Evolutionary conservation across 2,329 filamentous ascomycete species (phyloP).

Genomic region (Colletotrichum sojae): DNA sequence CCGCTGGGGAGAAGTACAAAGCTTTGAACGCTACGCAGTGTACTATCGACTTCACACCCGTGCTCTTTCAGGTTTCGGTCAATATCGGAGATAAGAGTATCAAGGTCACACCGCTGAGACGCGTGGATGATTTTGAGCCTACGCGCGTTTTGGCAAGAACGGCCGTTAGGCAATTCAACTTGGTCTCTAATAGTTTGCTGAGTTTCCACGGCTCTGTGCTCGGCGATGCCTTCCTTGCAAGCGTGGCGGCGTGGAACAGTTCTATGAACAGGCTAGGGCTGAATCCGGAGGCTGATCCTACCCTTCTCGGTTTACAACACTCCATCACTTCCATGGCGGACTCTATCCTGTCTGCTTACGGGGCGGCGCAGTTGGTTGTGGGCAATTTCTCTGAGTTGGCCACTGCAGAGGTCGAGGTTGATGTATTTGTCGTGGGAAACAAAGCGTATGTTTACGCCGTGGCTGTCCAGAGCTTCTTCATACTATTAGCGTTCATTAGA

Average conservation of each 20-base stretch:
- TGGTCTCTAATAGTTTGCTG: slow-evolving; percentile 54
- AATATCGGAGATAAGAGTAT: slow-evolving; percentile 48
- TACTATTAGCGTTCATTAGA: no score
- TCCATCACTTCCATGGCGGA: slow-evolving; percentile 42
- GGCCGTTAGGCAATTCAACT: slow-evolving; percentile 50
- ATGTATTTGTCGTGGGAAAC: slow-evolving; percentile 23
- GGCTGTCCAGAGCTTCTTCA: background rate
- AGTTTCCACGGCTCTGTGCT: slow-evolving; percentile 54
- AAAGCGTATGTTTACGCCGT: slow-evolving; percentile 11
- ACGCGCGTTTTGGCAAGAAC: slow-evolving; percentile 48
- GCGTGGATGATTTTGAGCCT: slow-evolving; percentile 45
- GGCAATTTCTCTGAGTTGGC: slow-evolving; percentile 38
- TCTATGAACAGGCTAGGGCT: slow-evolving; percentile 17
- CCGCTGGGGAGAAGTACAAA: slow-evolving; percentile 47
- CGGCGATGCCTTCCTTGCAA: slow-evolving; percentile 52
- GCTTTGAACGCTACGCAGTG: slow-evolving; percentile 51
- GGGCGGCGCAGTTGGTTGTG: slow-evolving; percentile 52
- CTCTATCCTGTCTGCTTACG: slow-evolving; percentile 49
- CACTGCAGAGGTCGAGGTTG: slow-evolving; percentile 40
- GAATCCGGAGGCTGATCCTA: slow-evolving; percentile 11
- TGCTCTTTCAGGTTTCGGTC: slow-evolving; percentile 49
- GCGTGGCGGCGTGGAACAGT: slow-evolving; percentile 43
- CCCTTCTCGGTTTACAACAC: slow-evolving; percentile 40
- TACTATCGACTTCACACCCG: slow-evolving; percentile 47
- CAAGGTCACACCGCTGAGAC: slow-evolving; percentile 43